phyloP scores from a whole-genome alignment of 2,329 filamentous ascomycete species.

The Penicillium polonicum region DNA sequence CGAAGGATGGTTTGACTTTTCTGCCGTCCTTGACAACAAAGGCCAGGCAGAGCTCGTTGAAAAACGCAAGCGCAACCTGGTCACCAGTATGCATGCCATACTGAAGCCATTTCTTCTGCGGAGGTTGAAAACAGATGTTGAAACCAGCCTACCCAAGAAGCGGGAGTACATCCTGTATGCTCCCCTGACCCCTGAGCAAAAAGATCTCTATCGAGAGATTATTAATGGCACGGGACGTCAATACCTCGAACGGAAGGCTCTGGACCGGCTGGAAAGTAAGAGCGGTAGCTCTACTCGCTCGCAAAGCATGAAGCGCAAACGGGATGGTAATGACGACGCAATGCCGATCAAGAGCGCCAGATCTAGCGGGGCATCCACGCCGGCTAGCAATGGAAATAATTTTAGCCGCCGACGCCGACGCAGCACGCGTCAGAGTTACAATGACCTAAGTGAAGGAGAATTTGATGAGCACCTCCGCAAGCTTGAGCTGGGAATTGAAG shows the following conservation, averaged over 20 bases:
- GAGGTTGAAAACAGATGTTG: conserved; percentile 89
- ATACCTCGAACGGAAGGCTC: conserved; percentile 52
- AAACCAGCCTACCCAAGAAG: conserved; percentile 88
- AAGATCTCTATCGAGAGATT: conserved; percentile 84
- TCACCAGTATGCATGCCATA: conserved; percentile 88
- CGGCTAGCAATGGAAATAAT: conserved; percentile 51
- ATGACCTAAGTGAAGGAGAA: conserved; percentile 74
- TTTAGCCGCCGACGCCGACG: conserved; percentile 55
- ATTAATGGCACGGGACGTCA: conserved; percentile 68
- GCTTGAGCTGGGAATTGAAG: conserved; percentile 55
- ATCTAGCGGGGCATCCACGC: conserved; percentile 73
- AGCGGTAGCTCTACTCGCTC: conserved; percentile 39
- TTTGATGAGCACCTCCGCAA: conserved; percentile 70
- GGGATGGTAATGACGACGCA: conserved; percentile 42
- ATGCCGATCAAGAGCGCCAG: conserved; percentile 69
- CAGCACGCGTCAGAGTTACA: conserved; percentile 55
- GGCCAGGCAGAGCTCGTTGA: conserved; percentile 77
- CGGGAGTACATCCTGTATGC: conserved; percentile 94
- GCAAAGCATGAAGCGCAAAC: conserved; percentile 59
- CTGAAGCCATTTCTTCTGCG: conserved; percentile 87
- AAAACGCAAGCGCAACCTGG: conserved; percentile 71
- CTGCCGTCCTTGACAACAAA: conserved; percentile 79
- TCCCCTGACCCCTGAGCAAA: conserved; percentile 85
- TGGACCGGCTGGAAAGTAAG: conserved; percentile 47
- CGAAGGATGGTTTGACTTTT: conserved; percentile 96